Evolutionary conservation across 169 alveolate genomes (phyloP), one percentile per base, ranked within the genome.

Genomic region (Theileria equi): DNA sequence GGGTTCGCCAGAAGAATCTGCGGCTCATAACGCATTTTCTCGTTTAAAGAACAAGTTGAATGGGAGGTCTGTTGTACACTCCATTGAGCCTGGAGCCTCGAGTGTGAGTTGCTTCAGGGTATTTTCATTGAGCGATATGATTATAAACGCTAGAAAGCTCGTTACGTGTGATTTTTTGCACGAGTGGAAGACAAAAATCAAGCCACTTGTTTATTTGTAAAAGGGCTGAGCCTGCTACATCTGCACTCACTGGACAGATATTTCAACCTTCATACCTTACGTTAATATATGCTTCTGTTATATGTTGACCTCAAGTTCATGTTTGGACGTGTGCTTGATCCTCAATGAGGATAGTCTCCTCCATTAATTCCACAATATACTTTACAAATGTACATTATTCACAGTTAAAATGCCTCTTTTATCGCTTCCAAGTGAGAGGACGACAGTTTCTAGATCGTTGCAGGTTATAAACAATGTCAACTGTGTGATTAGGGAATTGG

Each of bases 401-500:
- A 44, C 21, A 3, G 5, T 3, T 10, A 59, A 6, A 2, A 60
- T 60, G 70, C 29, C 64, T 47, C 53, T 60, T 7, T 28, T 16
- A 13, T 38, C 66, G 5, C 13, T 60, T 6, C 47, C 31, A 8
- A 35, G 38, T 13, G 26, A 26, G 5, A 53, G 44, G 3, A 31
- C 70, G 17, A 32, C 41, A 2, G 21, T 60, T 19, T 25, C 76
- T 11, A 32, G 70, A 25, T 62, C 80, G 29, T 60, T 77, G 31
- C 91, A 85, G 69, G 89, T 85, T 16, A 66, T 85, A 8, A 23
- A 58, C 5, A 79, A 64, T 21, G 63, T 85, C 1, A 84, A 78
- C 29, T 68, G 89, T 48, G 89, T 86, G 4, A 91, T 95, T 31
- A 94, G 95, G 60, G 99, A 96, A 64, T 85, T 96, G 25, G 93